Base-by-base conservation (phyloP, 2,329 filamentous ascomycete species). In the Nannizziopsis barbatae region DNA sequence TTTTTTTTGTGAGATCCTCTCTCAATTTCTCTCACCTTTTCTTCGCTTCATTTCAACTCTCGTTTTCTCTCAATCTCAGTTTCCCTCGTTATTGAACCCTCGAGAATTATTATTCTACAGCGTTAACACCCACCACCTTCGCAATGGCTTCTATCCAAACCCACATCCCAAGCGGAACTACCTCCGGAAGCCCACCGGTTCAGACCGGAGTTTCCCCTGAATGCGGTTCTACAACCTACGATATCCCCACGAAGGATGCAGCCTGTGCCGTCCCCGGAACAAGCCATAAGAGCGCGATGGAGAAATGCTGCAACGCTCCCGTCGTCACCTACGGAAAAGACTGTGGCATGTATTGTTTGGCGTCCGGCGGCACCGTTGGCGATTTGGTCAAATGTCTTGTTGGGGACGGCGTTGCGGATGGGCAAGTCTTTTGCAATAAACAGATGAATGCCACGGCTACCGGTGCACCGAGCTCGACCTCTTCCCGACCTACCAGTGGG, bases 321-420 rank as follows among this genome's bases (percentile, higher is more conserved):
- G 63, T 75, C 22, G 59, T 69, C 42, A 61, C 61, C 53, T 75
- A 75, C 67, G 63, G 70, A 56, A 56, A 68, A 57, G 60, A 66
- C 56, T 76, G 74, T 63, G 71, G 69, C 12, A 55, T 75, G 51
- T 76, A 75, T 70, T 76, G 73, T 55, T 67, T 70, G 12, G 70
- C 68, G 0, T 58, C 62, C 36, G 67, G 57, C 38, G 69, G 72
- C 53, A 60, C 55, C 17, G 57, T 70, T 44, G 48, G 53, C 9
- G 55, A 63, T 3, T 56, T 73, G 31, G 57, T 58, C 3, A 30
- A 57, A 2, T 76, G 73, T 53, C 58, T 75, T 11, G 62, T 54
- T 42, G 54, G 60, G 30, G 57, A 70, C 42, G 70, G 70, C 30
- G 66, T 66, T 22, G 53, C 57, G 22, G 56, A 62, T 43, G 51